phyloP scores from a whole-genome alignment of 176 grass and related monocot genomes.

The Oryza meridionalis region DNA sequence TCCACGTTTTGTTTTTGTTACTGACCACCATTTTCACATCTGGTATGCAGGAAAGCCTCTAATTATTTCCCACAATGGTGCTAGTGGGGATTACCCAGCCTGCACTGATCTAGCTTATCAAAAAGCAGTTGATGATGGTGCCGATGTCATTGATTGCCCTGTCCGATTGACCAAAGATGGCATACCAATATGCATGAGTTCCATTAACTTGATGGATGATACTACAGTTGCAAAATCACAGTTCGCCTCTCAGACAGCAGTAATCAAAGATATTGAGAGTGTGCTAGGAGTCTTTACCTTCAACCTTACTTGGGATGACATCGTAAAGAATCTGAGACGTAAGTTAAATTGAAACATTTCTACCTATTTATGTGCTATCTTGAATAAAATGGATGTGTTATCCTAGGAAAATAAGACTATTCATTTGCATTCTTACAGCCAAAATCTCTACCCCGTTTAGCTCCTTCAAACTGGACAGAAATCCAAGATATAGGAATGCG shows the following conservation, averaged over 20 bases:
- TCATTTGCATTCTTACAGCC: conserved; percentile 50
- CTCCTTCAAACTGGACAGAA: conserved; percentile 50
- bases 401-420: not conserved
- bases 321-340: conserved; percentile 64
- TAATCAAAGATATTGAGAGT: conserved; percentile 65
- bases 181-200: conserved; percentile 78
- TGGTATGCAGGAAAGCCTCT: conserved; percentile 62
- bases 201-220: conserved; percentile 64
- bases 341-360: conserved; percentile 54
- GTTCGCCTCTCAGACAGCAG: conserved; percentile 43
- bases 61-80: conserved; percentile 91
- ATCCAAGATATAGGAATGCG: conserved; percentile 71
- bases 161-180: conserved; percentile 85
- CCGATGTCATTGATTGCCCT: conserved; percentile 93
- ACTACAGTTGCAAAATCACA: conserved; percentile 74
- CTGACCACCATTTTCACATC: conserved; percentile 6
- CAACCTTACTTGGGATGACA: conserved; percentile 94
- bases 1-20: conserved; percentile 1
- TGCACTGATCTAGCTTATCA: conserved; percentile 94
- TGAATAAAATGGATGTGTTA: conserved; percentile 9
- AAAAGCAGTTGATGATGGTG: conserved; percentile 71
- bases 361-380: not conserved
- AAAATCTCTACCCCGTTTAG: conserved; percentile 60
- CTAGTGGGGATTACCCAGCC: conserved; percentile 90
- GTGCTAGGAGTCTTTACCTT: conserved; percentile 75